phyloP scores from a whole-genome alignment of 441 rosid species.

The Francoa sonchifolia region DNA sequence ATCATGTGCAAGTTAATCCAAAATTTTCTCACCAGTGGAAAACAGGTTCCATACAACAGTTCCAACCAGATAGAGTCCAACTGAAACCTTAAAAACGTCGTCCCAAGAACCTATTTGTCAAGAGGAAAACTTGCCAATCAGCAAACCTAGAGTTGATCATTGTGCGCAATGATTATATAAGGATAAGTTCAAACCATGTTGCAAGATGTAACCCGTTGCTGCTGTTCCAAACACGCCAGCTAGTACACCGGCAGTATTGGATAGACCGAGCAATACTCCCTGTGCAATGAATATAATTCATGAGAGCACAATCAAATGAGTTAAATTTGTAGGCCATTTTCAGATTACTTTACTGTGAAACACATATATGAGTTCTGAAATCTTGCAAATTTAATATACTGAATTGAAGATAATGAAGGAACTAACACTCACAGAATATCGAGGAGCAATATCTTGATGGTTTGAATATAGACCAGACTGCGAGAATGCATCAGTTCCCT shows the following conservation, averaged over 20 bases:
- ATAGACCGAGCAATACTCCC: slow-evolving; percentile 88
- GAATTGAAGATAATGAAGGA: too few relatives aligned
- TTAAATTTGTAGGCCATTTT: too few relatives aligned
- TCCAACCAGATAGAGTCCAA: slow-evolving; percentile 75
- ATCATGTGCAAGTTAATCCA: slow-evolving; percentile 54
- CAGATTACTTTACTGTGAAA: neutral
- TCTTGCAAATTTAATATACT: too few relatives aligned
- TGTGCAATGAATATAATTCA: too few relatives aligned
- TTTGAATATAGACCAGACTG: slow-evolving; percentile 88
- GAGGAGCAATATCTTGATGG: slow-evolving; percentile 93
- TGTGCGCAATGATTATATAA: too few relatives aligned
- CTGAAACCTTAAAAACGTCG: slow-evolving; percentile 75
- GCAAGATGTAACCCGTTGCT: slow-evolving; percentile 85
- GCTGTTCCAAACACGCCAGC: slow-evolving; percentile 95
- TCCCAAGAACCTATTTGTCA: slow-evolving; percentile 69
- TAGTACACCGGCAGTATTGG: slow-evolving; percentile 84
- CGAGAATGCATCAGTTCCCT: slow-evolving; percentile 88
- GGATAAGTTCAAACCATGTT: slow-evolving; percentile 42
- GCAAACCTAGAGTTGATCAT: neutral
- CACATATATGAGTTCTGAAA: too few relatives aligned
- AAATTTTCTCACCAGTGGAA: slow-evolving; percentile 78
- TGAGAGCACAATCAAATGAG: too few relatives aligned
- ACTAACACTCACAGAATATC: slow-evolving; percentile 73
- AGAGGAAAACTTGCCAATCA: neutral
- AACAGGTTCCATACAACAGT: slow-evolving; percentile 75